These are phyloP conservation scores for Biscogniauxia marginata DNA, from an alignment of 2,329 filamentous ascomycete genomes.

Conservation along the genomic window DNA sequence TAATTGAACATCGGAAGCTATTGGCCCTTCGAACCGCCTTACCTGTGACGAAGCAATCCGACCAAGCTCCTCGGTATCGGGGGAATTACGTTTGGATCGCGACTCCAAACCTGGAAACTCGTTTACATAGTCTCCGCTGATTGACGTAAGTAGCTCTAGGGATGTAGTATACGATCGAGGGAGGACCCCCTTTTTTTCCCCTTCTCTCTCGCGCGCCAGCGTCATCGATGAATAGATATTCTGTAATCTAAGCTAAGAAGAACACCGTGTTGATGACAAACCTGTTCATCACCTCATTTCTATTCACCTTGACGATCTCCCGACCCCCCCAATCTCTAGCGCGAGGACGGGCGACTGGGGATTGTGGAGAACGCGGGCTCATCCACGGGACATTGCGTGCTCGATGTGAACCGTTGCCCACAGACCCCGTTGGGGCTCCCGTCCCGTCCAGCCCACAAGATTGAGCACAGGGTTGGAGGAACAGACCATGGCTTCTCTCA, in stretches of 20 bases:
- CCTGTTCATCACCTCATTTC: conserved; percentile 12
- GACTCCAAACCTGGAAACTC: not conserved
- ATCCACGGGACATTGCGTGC: conserved; percentile 13
- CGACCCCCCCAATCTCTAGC: conserved; percentile 24
- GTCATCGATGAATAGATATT: too few relatives aligned
- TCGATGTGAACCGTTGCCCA: conserved; percentile 7
- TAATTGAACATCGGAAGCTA: not conserved
- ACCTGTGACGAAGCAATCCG: not conserved
- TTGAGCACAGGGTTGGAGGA: conserved; percentile 3
- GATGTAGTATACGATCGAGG: conserved; percentile 7
- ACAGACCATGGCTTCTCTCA: not conserved
- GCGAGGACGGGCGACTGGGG: conserved; percentile 12
- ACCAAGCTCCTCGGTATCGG: not conserved
- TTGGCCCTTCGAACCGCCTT: not conserved
- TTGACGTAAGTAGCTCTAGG: conserved; percentile 10
- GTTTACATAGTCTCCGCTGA: conserved; percentile 2
- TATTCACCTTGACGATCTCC: conserved; percentile 23
- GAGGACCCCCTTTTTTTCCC: too few relatives aligned
- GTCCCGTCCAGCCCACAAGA: conserved; percentile 13
- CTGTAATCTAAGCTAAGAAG: conserved; percentile 6
- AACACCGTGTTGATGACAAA: not conserved
- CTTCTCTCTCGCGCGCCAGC: too few relatives aligned
- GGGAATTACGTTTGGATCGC: not conserved
- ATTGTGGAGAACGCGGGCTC: conserved; percentile 20
- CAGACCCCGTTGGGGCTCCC: conserved; percentile 14